phyloP scores from a whole-genome alignment of 495 filamentous ascomycete genomes.

The Hypoxylon trugodes region DNA sequence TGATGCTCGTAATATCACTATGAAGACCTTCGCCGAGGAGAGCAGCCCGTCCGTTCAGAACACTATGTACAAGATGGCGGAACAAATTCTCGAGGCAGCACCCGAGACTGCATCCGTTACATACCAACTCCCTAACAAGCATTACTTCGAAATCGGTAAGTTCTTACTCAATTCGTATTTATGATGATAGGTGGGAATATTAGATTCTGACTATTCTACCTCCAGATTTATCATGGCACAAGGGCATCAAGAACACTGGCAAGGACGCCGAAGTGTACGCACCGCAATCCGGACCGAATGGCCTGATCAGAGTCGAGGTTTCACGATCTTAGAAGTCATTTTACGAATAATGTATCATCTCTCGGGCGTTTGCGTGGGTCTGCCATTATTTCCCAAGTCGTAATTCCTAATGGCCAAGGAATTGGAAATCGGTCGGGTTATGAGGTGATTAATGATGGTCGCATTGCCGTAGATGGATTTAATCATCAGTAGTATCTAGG shows the following conservation, averaged over 20 bases:
- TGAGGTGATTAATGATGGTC: slow-evolving; percentile 6
- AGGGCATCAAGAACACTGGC: slow-evolving; percentile 95
- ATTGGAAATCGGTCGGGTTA: slow-evolving; percentile 1
- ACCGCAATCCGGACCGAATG: slow-evolving; percentile 91
- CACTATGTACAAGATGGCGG: slow-evolving; percentile 98
- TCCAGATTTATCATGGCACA: slow-evolving; percentile 93
- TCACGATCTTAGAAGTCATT: slow-evolving; percentile 59
- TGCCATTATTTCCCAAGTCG: slow-evolving; percentile 11
- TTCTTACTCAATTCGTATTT: slow-evolving; percentile 18
- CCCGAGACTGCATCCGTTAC: slow-evolving; percentile 75
- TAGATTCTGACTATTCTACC: slow-evolving; percentile 11
- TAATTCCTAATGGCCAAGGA: slow-evolving; percentile 14
- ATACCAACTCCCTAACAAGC: slow-evolving; percentile 94
- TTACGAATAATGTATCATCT: slow-evolving; percentile 10
- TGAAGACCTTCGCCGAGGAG: slow-evolving; percentile 92
- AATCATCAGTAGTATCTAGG: slow-evolving; percentile 23
- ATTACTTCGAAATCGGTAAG: slow-evolving; percentile 97
- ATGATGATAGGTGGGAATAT: background rate
- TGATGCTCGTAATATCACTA: slow-evolving; percentile 77
- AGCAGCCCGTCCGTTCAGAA: slow-evolving; percentile 91
- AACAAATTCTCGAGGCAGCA: slow-evolving; percentile 81
- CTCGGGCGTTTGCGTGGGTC: slow-evolving; percentile 26
- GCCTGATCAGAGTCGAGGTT: slow-evolving; percentile 95
- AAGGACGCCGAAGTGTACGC: slow-evolving; percentile 96
- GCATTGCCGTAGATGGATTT: slow-evolving; percentile 6